Base-by-base conservation (phyloP, 2,329 filamentous ascomycete species). In the Alternaria ventricosa region DNA sequence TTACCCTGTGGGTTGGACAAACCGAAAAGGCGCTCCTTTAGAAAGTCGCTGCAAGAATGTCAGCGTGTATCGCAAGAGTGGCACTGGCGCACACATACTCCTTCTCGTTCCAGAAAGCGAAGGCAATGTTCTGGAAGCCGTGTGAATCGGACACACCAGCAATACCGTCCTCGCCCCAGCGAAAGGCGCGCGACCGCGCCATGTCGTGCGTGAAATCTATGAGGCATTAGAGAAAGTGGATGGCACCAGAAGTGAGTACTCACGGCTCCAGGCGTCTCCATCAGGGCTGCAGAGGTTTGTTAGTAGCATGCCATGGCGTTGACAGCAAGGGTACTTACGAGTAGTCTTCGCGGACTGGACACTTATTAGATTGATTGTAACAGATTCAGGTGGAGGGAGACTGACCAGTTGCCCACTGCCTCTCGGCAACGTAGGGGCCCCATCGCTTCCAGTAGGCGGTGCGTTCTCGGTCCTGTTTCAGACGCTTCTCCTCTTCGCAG, bases 401-500 rank as follows among this genome's bases (percentile, higher is more conserved):
- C 87, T 78, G 83, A 92, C 92, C 94, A 71, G 94, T 97, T 61
- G 94, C 94, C 95, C 95, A 97, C 84, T 97, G 94, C 77, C 94
- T 87, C 84, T 98, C 95, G 59, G 94, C 89, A 73, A 97, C 90
- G 77, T 97, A 98, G 23, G 94, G 91, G 59, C 95, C 95, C 94
- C 94, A 97, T 89, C 91, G 93, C 88, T 98, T 98, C 95, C 95
- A 98, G 84, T 98, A 98, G 80, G 93, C 95, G 69, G 83, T 87
- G 68, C 90, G 90, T 69, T 95, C 88, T 63, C 90, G 88, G 81
- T 98, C 95, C 77, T 97, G 89, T 77, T 91, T 91, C 72, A 98
- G 87, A 54, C 96, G 91, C 81, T 91, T 92, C 85, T 98, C 95
- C 83, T 98, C 95, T 81, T 92, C 90, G 64, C 92, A 94, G 78